Evolutionary conservation across 805 yeast species (phyloP), one percentile per base, ranked within the genome.

Genomic region (Teunomyces atbi): DNA sequence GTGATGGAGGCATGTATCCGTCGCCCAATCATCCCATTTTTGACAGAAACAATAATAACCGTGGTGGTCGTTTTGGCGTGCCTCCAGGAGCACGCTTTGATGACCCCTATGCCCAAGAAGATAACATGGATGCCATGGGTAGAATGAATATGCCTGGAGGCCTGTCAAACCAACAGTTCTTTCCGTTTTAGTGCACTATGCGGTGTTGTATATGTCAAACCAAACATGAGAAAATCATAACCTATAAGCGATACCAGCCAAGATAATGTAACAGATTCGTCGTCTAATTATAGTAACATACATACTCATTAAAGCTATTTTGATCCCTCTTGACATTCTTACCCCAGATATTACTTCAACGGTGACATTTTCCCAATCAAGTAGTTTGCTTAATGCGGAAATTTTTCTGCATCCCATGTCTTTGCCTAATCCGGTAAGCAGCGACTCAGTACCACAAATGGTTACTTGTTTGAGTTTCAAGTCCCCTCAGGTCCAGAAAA

Each of bases 1-100:
- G 40, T n/a, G 64, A 60, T 23, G 79, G 80, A 11, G 86, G 85
- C 0, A 80, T 81, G 86, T 63, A 75, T 45, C 81, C 83, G 1
- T 69, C 77, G 3, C 55, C 68, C 1, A 59, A 73, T 37, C 83
- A 81, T 55, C 84, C 84, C 0, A 46, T 81, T 6, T 81, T 81
- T 52, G 68, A 68, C n/a, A 30, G 33, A 30, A 30, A 30, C 18
- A 13, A 30, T 30, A 7, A 23, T 7, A 23, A 23, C 8, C 26
- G 3, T 23, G 11, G 26, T 23, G 26, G 18, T 13, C 58, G 71
- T 12, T 46, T 57, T 28, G 71, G 74, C 2, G 65, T 63, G 35
- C 74, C 76, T 3, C 73, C 74, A 0, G 81, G 82, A 4, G 76
- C 82, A 5, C 55, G 83, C 28, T 77, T 60, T 51, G 83, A 78